A percentile compares a stretch with the other conserved stretches of the same genome.
Conservation (phyloP, 345 rosid genomes). For the Noccaea caerulescens region DNA sequence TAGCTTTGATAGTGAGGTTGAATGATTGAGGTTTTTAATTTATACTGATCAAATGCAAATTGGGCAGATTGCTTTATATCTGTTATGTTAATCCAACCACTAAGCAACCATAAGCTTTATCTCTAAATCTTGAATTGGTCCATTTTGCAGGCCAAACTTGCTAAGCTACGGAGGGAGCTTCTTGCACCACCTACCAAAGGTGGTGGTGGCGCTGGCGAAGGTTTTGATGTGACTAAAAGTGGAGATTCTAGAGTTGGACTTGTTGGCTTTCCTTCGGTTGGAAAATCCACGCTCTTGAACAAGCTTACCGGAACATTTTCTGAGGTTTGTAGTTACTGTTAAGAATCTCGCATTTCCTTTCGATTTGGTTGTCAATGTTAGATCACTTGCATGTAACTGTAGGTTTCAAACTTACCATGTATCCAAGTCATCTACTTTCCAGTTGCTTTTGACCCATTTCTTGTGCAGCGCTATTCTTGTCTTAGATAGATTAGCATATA, state of each 20-base stretch:
- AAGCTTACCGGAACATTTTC: conserved; percentile 94
- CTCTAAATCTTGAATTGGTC: conserved; percentile 6
- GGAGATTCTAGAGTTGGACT: conserved; percentile 98
- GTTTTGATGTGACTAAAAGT: conserved; percentile 97
- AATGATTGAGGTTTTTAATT: conserved; percentile 15
- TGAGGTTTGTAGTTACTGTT: conserved; percentile 59
- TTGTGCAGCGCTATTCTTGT: conserved; percentile 8
- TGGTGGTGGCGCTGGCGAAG: conserved; percentile 88
- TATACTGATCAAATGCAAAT: background rate
- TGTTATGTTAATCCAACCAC: background rate
- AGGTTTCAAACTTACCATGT: background rate
- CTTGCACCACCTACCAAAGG: conserved; percentile 92
- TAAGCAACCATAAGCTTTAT: background rate
- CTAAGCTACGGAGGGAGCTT: conserved; percentile 89
- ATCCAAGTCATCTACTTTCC: conserved; percentile 1
- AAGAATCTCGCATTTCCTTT: background rate
- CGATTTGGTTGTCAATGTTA: background rate
- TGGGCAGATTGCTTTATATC: background rate
- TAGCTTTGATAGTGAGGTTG: conserved; percentile 18
- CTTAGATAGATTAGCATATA: conserved; percentile 12
- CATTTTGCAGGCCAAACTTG: conserved; percentile 82
- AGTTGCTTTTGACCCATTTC: conserved; percentile 5
- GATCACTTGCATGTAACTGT: conserved; percentile 13
- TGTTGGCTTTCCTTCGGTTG: conserved; percentile 96
- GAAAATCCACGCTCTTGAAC: conserved; percentile 96